A percentile compares a stretch with the other conserved stretches of the same genome.
These are phyloP conservation scores for Phytophthora sojae DNA, from an alignment of 352 stramenopile genomes.

Conservation along the genomic window DNA sequence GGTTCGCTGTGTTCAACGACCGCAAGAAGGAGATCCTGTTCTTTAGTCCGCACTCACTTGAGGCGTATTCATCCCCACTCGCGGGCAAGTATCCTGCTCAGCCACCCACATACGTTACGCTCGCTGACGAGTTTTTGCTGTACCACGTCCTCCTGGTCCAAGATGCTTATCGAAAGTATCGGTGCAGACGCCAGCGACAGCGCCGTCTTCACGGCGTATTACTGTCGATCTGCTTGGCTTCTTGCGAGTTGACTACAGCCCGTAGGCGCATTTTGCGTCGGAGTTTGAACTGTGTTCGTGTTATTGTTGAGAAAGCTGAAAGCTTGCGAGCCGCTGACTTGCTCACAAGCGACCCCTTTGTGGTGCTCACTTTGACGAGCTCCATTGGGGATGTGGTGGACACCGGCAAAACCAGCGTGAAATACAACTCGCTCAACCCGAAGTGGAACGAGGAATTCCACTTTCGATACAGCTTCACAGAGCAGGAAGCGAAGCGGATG, in stretches of 20 bases:
- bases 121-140: conserved; percentile 59
- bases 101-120: conserved; percentile 60
- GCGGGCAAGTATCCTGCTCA: conserved; percentile 25
- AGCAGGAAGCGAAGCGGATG: conserved; percentile 22
- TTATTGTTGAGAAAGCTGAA: conserved; percentile 61
- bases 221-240: conserved; percentile 37
- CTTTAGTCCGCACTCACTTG: conserved; percentile 44
- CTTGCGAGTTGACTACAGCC: conserved; percentile 33
- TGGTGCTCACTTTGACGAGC: conserved; percentile 45
- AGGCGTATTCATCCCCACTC: conserved; percentile 15
- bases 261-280: conserved; percentile 32
- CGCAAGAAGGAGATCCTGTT: conserved; percentile 66
- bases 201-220: conserved; percentile 45
- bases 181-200: conserved; percentile 22
- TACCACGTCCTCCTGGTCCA: conserved; percentile 78
- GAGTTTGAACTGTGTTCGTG: conserved; percentile 63
- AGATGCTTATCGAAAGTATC: conserved; percentile 61
- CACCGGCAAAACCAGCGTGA: conserved; percentile 60
- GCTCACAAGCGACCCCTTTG: conserved; percentile 73
- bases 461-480: conserved; percentile 56
- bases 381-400: conserved; percentile 35
- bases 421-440: conserved; percentile 59
- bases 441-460: conserved; percentile 82
- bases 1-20: conserved; percentile 67
- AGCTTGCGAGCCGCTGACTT: conserved; percentile 63